Evolutionary conservation across 306 rosid genomes (phyloP).

Genomic region (Malus domestica): DNA sequence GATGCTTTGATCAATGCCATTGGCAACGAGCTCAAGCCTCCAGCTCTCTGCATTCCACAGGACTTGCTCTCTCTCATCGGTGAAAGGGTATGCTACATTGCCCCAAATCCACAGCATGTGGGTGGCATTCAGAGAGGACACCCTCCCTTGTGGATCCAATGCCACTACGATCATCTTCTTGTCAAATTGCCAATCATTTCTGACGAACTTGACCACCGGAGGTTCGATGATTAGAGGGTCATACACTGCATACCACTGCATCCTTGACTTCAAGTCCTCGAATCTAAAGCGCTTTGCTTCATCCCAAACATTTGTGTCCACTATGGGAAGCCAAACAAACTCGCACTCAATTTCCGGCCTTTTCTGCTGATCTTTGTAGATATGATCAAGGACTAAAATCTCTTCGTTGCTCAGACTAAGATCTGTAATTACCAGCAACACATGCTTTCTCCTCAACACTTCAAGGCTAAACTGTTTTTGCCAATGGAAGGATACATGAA

Average conservation of each 20-base stretch:
- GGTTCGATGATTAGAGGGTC: conserved; percentile 56
- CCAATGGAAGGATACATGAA: conserved; percentile 1
- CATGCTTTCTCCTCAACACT: conserved; percentile 65
- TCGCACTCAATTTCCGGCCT: conserved; percentile 43
- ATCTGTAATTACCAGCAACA: conserved; percentile 68
- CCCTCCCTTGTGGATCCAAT: conserved; percentile 73
- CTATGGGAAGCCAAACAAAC: conserved; percentile 76
- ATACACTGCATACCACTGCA: conserved; percentile 59
- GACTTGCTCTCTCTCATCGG: conserved; percentile 50
- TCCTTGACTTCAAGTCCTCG: conserved; percentile 41
- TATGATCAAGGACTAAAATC: conserved; percentile 38
- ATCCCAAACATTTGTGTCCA: conserved; percentile 30
- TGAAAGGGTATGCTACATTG: conserved; percentile 68
- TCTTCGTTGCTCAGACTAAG: conserved; percentile 67
- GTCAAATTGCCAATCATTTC: conserved; percentile 56
- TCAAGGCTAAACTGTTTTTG: conserved; percentile 51
- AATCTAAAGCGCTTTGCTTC: conserved; percentile 29
- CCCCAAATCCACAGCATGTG: conserved; percentile 92
- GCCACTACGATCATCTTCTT: conserved; percentile 67
- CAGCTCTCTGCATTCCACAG: conserved; percentile 65
- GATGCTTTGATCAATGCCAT: conserved; percentile 45
- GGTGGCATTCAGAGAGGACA: conserved; percentile 54
- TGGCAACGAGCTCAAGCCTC: conserved; percentile 61
- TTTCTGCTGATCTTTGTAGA: conserved; percentile 29
- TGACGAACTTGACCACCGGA: conserved; percentile 53